A percentile compares a stretch with the other conserved stretches of the same genome.
These are phyloP conservation scores for Raffaelea albimanens DNA, from an alignment of 2,329 filamentous ascomycete species.

Conservation along the genomic window DNA sequence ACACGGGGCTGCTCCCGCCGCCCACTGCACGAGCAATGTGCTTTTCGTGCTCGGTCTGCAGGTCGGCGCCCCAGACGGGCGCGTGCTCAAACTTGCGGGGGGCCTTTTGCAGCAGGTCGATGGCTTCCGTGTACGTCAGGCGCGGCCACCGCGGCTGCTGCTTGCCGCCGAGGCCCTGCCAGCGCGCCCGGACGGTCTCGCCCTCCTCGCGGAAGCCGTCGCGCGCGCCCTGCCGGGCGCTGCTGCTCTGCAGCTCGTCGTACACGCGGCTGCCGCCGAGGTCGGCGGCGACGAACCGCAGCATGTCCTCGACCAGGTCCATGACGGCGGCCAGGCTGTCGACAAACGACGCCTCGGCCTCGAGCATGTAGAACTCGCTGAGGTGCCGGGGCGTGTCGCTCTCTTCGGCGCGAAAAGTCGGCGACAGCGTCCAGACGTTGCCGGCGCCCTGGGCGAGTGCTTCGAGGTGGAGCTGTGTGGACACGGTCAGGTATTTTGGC, in stretches of 20 bases:
- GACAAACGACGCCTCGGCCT: slow-evolving; percentile 78
- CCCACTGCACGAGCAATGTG: slow-evolving; percentile 60
- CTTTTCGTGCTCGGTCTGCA: slow-evolving; percentile 89
- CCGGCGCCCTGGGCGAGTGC: slow-evolving; percentile 80
- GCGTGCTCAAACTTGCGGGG: slow-evolving; percentile 51
- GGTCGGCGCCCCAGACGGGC: slow-evolving; percentile 60
- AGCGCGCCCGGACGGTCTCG: slow-evolving; percentile 54
- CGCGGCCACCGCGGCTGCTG: slow-evolving; percentile 58
- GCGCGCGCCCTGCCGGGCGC: too few species aligned
- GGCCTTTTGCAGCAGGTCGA: slow-evolving; percentile 56
- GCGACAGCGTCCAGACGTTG: slow-evolving; percentile 88
- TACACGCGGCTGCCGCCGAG: slow-evolving; percentile 32
- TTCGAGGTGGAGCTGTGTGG: slow-evolving; percentile 88
- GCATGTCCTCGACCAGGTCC: slow-evolving; percentile 69
- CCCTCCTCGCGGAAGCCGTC: too few species aligned
- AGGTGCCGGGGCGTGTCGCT: slow-evolving; percentile 91
- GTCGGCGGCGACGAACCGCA: slow-evolving; percentile 41
- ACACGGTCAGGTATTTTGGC: slow-evolving; percentile 93
- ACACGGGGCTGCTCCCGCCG: slow-evolving; percentile 56
- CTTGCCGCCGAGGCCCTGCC: slow-evolving; percentile 64
- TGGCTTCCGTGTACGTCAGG: slow-evolving; percentile 73
- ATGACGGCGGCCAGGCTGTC: slow-evolving; percentile 63
- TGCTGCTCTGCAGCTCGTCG: slow-evolving; percentile 37
- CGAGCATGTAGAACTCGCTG: slow-evolving; percentile 98
- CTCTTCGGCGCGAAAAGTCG: slow-evolving; percentile 86